These are phyloP conservation scores for Exophiala xenobiotica DNA, from an alignment of 2,329 filamentous ascomycete genomes.

Conservation along the genomic window DNA sequence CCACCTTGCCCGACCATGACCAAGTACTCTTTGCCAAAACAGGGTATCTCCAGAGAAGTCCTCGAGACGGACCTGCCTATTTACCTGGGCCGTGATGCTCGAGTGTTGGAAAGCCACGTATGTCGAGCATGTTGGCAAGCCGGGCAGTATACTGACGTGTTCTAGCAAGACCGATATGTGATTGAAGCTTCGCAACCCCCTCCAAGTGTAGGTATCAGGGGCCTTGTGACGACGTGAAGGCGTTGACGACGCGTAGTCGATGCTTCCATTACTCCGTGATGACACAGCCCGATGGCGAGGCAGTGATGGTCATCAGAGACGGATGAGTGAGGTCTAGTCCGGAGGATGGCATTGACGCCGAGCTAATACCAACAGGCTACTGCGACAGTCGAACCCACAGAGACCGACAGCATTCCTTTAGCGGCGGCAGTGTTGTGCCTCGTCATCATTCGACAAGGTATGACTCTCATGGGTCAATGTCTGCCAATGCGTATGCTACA, in stretches of 20 bases:
- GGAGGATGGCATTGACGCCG: too few relatives aligned
- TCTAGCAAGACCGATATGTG: slow-evolving; percentile 10
- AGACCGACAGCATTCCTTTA: slow-evolving; percentile 12
- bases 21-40: slow-evolving; percentile 9
- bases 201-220: slow-evolving; percentile 6
- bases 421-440: background rate
- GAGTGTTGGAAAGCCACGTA: slow-evolving; percentile 15
- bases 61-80: slow-evolving; percentile 15
- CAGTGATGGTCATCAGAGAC: slow-evolving; percentile 12
- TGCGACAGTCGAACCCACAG: slow-evolving; percentile 13
- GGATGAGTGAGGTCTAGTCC: slow-evolving; percentile 13
- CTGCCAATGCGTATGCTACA: background rate
- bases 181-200: slow-evolving; percentile 10
- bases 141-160: slow-evolving; percentile 3
- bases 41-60: slow-evolving; percentile 17
- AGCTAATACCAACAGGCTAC: slow-evolving; percentile 10
- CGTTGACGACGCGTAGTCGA: slow-evolving; percentile 7
- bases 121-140: background rate
- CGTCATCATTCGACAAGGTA: slow-evolving; percentile 4
- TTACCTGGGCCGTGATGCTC: slow-evolving; percentile 19
- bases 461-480: slow-evolving; percentile 4
- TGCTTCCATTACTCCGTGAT: slow-evolving; percentile 13
- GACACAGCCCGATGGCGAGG: slow-evolving; percentile 16
- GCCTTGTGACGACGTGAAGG: too few relatives aligned
- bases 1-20: slow-evolving; percentile 11